Base-by-base conservation (phyloP, 2,329 filamentous ascomycete species). In the Trichophyton benhamiae region DNA sequence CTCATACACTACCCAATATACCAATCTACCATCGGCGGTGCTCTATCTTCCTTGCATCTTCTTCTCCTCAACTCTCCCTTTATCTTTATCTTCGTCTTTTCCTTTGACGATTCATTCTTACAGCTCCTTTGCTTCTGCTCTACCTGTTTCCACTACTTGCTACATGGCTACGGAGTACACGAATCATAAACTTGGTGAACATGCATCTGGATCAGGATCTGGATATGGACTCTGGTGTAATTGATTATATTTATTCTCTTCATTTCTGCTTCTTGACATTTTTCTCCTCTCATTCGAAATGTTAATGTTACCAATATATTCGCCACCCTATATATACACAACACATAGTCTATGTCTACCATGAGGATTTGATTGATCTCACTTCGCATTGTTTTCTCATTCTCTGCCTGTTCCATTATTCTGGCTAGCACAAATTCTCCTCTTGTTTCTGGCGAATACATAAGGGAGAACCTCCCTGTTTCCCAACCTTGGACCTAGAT, bases 141-240 rank as follows among this genome's bases (percentile, higher is more conserved):
- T 53, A 8, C 20, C 20, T 22, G 22, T 20, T 17, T 7, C 49
- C 33, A 11, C 33, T 38, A 38, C 9, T 38, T 27, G 22, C 22
- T 53, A 53, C 17, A 53, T 30, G 49, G 49, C 49, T 33, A 53
- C 49, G 49, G 49, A 27, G 49, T 53, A 53, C 22, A 30, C 22
- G 49, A 53, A n/a, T 30, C 13, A 30, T 30, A 53, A 53, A 53
- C 49, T 53, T 53, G 49, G 49, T 53, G 49, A 25, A 53, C 49
- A 22, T 53, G 49, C 49, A 53, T 53, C 49, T 53, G 49, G 49
- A 53, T 33, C 20, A 11, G 49, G 49, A 53, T 27, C 49, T 30
- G 20, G 27, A 53, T 30, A 27, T 25, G 46, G n/a, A 13, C 22
- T 33, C 22, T 53, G 22, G 49, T 27, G 27, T 53, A 53, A 53